phyloP scores from a whole-genome alignment of 164 flowering plant species.

The Amborella trichopoda region DNA sequence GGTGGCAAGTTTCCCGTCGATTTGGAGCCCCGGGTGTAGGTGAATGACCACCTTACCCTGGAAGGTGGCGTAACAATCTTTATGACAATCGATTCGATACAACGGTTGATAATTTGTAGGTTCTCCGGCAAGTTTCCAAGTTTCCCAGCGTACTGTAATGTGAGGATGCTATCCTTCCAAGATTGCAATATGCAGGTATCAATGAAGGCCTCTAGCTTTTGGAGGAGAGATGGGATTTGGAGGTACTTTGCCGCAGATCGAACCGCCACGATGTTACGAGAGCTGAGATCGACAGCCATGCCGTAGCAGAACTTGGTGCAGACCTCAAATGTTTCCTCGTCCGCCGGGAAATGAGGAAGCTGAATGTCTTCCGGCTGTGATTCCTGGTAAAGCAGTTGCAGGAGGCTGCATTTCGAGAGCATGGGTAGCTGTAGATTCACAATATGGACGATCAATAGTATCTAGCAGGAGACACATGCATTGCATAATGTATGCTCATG shows the following conservation, averaged over 20 bases:
- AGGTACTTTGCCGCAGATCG: constrained; percentile 80
- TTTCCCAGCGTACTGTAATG: constrained; percentile 38
- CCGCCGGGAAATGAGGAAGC: constrained; percentile 82
- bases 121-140: constrained; percentile 63
- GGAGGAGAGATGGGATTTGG: constrained; percentile 62
- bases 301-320: constrained; percentile 93
- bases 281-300: constrained; percentile 58
- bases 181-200: constrained; percentile 72
- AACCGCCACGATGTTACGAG: constrained; percentile 59
- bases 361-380: constrained; percentile 20
- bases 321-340: constrained; percentile 77
- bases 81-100: constrained; percentile 65
- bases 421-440: constrained; percentile 45
- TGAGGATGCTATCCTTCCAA: constrained; percentile 76
- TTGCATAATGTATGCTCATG: background rate
- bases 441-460: background rate
- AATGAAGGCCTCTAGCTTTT: constrained; percentile 72
- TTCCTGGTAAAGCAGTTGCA: constrained; percentile 44
- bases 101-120: constrained; percentile 53
- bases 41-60: constrained; percentile 85
- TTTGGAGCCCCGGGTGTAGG: constrained; percentile 59
- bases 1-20: constrained; percentile 50
- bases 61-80: constrained; percentile 58
- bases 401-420: constrained; percentile 69
- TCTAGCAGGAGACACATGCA: background rate